These are phyloP conservation scores for Amphirosellinia nigrospora DNA, from an alignment of 495 filamentous ascomycete species.

Conservation along the genomic window DNA sequence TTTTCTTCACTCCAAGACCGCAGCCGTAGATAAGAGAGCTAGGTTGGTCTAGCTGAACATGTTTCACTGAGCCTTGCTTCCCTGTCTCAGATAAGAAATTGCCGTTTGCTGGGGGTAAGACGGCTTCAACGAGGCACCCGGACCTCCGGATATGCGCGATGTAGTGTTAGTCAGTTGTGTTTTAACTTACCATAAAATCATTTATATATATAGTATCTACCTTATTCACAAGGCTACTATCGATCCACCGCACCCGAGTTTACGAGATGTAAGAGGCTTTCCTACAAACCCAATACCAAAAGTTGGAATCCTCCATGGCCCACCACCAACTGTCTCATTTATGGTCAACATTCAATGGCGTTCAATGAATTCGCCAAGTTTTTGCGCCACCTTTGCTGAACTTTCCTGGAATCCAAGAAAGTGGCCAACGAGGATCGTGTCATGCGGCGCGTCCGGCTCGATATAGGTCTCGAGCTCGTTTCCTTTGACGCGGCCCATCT, in stretches of 20 bases:
- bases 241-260: background rate
- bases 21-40: background rate
- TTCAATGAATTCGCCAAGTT: slow-evolving; percentile 19
- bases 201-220: background rate
- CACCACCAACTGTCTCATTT: background rate
- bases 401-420: slow-evolving; percentile 19
- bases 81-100: background rate
- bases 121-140: background rate
- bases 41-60: background rate
- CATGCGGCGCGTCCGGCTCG: slow-evolving; percentile 25
- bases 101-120: background rate
- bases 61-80: background rate
- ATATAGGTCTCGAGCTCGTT: slow-evolving; percentile 23
- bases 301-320: background rate
- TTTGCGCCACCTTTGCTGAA: slow-evolving; percentile 13
- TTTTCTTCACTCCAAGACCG: background rate
- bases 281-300: background rate
- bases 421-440: slow-evolving; percentile 14
- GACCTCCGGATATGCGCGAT: background rate
- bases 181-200: slow-evolving; percentile 1
- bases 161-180: background rate
- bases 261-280: background rate
- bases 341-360: background rate
- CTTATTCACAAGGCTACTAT: background rate
- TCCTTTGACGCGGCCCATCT: slow-evolving; percentile 24